Conservation (phyloP, 306 rosid species). For the Myrica gale region DNA sequence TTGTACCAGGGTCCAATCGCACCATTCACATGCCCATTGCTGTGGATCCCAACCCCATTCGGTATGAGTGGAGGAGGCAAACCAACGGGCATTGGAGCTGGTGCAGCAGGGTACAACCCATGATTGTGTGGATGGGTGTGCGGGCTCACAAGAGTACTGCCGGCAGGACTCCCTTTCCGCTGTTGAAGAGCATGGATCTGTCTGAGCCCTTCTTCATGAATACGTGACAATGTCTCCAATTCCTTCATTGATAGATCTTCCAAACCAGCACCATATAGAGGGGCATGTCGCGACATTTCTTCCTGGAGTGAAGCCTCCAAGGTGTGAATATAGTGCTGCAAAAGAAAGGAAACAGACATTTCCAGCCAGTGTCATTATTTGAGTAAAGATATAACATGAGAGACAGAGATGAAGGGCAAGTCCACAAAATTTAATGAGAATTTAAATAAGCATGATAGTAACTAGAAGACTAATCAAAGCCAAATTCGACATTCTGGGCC, state of each 20-base stretch:
- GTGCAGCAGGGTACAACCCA: constrained; percentile 64
- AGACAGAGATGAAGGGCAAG: constrained; percentile 13
- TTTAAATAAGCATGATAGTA: neutral
- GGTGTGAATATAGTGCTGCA: constrained; percentile 96
- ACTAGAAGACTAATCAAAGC: neutral
- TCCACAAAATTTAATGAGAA: constrained; percentile 5
- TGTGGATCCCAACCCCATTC: constrained; percentile 78
- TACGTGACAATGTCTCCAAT: constrained; percentile 82
- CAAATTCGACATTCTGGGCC: neutral
- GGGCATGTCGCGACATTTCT: constrained; percentile 98
- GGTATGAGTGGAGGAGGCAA: constrained; percentile 64
- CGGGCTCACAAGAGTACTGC: constrained; percentile 77
- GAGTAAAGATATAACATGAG: constrained; percentile 6
- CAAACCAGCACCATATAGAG: constrained; percentile 91
- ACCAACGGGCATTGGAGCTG: constrained; percentile 61
- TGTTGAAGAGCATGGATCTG: constrained; percentile 93
- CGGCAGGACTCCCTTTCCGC: constrained; percentile 70
- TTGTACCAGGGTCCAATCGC: constrained; percentile 95
- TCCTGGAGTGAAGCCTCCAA: constrained; percentile 89
- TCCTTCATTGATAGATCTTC: constrained; percentile 94
- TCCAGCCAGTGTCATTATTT: constrained; percentile 12
- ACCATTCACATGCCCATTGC: constrained; percentile 93
- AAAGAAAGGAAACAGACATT: constrained; percentile 22
- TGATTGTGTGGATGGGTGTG: constrained; percentile 71
- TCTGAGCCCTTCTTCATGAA: constrained; percentile 95